Base-by-base conservation (phyloP, 2,329 filamentous ascomycete genomes). In the Colletotrichum cuscutae region DNA sequence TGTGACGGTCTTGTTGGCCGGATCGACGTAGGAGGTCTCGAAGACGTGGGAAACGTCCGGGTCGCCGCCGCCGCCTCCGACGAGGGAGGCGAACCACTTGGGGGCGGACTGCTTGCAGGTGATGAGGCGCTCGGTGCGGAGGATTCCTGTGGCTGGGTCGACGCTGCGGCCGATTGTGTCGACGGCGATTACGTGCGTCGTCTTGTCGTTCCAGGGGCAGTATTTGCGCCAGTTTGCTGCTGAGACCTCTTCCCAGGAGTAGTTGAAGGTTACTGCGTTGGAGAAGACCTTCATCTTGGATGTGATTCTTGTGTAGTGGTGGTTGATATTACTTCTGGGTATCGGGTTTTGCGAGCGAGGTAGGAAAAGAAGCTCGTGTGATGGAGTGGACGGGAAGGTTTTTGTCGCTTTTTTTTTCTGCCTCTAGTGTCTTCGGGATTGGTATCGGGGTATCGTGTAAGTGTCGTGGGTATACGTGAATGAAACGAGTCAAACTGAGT, bases 141-240 rank as follows among this genome's bases (percentile, higher is more conserved):
- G 87, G 78, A 91, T 89, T 76, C 89, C 89, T 13, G 89, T 90
- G 26, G 80, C 81, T 2, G 86, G 81, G 78, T 91, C 88, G 81
- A 91, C 86, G 62, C 77, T 77, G 58, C 97, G 94, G 65, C 91
- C 93, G 78, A 99, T 85, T 15, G 96, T 98, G 86, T 99, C 97
- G 79, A 98, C 97, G 77, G 95, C 95, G 76, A 97, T 91, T 77
- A 99, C 97, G 84, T 99, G 97, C 53, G 95, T 94, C n/a, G 94
- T 95, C 86, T 98, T 97, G 83, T 98, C 94, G 87, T 99, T 99
- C 96, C 97, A 98, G 24, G 96, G 96, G 80, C 95, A 97, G 86
- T 99, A 99, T 84, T 99, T 99, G 78, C 92, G 93, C 97, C 97
- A 99, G 89, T 99, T 99, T 81, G 94, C 95, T 15, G 95, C 95